Percentiles rank a stretch among this genome's conserved stretches.
Evolutionary conservation across 169 alveolate genomes (phyloP).

Genomic region (Miamiensis avidus): DNA sequence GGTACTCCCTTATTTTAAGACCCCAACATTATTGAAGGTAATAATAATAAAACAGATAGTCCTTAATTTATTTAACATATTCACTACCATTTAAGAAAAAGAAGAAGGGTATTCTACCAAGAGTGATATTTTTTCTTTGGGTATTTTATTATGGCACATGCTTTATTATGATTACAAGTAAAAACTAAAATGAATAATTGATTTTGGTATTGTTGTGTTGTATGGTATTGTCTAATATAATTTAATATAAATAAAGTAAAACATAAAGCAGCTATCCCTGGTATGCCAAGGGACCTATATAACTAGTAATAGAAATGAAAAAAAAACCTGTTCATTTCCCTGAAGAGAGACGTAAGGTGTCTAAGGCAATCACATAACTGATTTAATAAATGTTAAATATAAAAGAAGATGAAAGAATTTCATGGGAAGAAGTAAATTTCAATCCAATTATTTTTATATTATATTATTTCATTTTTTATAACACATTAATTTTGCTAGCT

Average conservation of each 20-base stretch:
- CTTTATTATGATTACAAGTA: not conserved
- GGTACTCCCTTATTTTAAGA: conserved; percentile 27
- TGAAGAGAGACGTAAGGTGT: not conserved
- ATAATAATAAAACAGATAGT: too few relatives aligned
- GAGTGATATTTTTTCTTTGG: conserved; percentile 21
- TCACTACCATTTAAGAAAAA: not conserved
- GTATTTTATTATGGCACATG: conserved; percentile 7
- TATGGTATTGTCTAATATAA: not conserved
- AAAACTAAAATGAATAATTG: too few relatives aligned
- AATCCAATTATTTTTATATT: not conserved
- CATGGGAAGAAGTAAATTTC: conserved; percentile 13
- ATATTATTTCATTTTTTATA: too few relatives aligned
- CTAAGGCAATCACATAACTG: not conserved
- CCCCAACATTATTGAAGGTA: not conserved
- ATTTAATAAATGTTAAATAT: conserved; percentile 1
- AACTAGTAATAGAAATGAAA: not conserved
- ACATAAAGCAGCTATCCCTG: conserved; percentile 5
- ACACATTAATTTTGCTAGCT: not conserved
- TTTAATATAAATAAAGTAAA: not conserved
- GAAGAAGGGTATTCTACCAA: not conserved
- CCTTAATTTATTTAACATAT: not conserved
- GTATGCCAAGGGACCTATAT: conserved; percentile 5
- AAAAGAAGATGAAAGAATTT: conserved; percentile 7
- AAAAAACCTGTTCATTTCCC: conserved; percentile 10
- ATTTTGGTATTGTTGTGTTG: not conserved